A percentile compares a stretch with the other conserved stretches of the same genome.
Conservation (phyloP, 108 stramenopile species). For the Nitzschia sp. region DNA sequence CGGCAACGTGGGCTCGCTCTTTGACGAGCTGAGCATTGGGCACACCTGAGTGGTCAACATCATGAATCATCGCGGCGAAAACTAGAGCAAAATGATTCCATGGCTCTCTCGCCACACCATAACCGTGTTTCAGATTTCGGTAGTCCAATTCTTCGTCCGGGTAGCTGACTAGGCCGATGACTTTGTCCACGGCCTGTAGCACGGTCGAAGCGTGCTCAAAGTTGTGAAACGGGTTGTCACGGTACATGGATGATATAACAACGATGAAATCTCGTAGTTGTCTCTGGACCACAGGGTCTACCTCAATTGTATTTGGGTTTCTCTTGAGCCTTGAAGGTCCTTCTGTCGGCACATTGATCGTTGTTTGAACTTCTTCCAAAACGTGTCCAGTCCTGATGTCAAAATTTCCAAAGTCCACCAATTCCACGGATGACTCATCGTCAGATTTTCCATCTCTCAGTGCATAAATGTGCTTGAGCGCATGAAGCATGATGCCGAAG, state of each 20-base stretch:
- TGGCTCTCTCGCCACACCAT: slow-evolving; percentile 33
- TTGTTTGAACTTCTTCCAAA: slow-evolving; percentile 35
- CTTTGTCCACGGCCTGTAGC: not conserved
- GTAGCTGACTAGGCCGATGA: not conserved
- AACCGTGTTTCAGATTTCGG: slow-evolving; percentile 5
- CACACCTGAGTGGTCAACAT: slow-evolving; percentile 38
- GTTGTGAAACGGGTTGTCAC: slow-evolving; percentile 44
- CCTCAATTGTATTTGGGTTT: slow-evolving; percentile 21
- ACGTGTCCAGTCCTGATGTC: slow-evolving; percentile 17
- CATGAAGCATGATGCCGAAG: slow-evolving; percentile 13
- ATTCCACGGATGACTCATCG: slow-evolving; percentile 1
- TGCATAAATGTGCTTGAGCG: slow-evolving; percentile 24
- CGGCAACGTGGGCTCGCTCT: slow-evolving; percentile 36
- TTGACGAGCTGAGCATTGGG: slow-evolving; percentile 53
- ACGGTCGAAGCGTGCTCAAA: slow-evolving; percentile 43
- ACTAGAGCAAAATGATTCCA: slow-evolving; percentile 34
- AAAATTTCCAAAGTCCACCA: not conserved
- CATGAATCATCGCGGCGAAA: slow-evolving; percentile 36
- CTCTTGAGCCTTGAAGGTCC: slow-evolving; percentile 12
- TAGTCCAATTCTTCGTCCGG: not conserved
- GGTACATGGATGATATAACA: slow-evolving; percentile 38
- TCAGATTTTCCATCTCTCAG: slow-evolving; percentile 10
- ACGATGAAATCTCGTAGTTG: slow-evolving; percentile 32
- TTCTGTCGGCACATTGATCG: slow-evolving; percentile 14
- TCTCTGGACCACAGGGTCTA: slow-evolving; percentile 12